A percentile compares a stretch with the other conserved stretches of the same genome.
phyloP scores from a whole-genome alignment of 257 asterid genomes.

The Osmanthus fragrans region DNA sequence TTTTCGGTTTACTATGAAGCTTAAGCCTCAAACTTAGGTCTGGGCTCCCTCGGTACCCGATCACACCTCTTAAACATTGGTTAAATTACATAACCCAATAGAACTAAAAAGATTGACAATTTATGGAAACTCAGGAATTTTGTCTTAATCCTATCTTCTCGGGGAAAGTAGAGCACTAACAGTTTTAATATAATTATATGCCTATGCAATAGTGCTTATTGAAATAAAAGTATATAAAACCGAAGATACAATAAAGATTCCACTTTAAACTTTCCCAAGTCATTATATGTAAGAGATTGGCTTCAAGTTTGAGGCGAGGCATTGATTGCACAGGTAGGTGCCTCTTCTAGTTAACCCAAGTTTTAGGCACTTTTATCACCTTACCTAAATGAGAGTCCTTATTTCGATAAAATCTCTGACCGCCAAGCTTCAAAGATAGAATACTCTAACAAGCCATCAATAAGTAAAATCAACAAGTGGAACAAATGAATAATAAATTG shows the following conservation, averaged over 20 bases:
- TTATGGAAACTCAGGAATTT: no score
- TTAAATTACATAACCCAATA: background rate
- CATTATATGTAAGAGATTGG: background rate
- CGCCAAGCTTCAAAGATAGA: background rate
- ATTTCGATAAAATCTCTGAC: background rate
- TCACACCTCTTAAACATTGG: no score
- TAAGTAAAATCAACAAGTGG: background rate
- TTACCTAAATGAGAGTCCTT: background rate
- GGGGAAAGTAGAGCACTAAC: no score
- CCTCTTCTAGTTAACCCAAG: no score
- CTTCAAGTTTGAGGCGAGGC: no score
- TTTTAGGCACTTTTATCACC: no score
- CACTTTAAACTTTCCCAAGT: background rate
- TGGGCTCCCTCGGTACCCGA: no score
- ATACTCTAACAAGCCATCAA: background rate
- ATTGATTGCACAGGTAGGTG: no score
- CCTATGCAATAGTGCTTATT: background rate
- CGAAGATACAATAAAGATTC: background rate
- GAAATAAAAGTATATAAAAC: background rate
- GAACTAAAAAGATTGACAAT: background rate
- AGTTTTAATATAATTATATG: background rate
- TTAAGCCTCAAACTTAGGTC: no score
- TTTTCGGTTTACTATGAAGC: no score
- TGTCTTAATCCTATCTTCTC: no score
- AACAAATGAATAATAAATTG: background rate